Evolutionary conservation across 2,329 filamentous ascomycete genomes (phyloP).

Genomic region (Sporothrix protearum): DNA sequence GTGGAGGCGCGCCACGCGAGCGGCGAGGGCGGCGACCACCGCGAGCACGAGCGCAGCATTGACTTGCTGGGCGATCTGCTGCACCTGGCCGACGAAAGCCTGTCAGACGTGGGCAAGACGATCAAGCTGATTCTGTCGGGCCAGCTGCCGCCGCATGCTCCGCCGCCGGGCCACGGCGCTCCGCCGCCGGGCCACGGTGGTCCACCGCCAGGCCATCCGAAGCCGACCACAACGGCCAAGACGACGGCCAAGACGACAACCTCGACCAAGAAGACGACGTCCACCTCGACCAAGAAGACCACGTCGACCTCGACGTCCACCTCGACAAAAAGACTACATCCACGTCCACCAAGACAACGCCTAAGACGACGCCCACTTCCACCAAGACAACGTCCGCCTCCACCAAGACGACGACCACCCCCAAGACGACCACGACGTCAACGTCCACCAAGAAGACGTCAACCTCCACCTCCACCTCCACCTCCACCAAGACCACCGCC

Average conservation of each 20-base stretch:
- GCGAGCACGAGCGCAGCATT: background rate
- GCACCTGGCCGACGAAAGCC: conserved; percentile 31
- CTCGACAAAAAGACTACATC: background rate
- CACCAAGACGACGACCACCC: background rate
- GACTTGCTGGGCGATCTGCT: conserved; percentile 40
- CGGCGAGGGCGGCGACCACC: background rate
- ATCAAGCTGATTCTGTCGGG: conserved; percentile 40
- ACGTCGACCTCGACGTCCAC: background rate
- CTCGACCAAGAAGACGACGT: background rate
- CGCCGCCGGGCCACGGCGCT: background rate
- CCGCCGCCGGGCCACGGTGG: background rate
- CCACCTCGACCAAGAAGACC: background rate
- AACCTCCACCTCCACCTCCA: background rate
- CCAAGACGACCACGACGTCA: background rate
- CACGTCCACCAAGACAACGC: background rate
- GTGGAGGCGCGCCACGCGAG: background rate
- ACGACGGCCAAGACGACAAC: background rate
- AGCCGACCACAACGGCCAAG: background rate
- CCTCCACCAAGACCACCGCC: background rate
- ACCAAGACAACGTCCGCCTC: background rate
- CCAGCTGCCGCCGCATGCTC: conserved; percentile 6
- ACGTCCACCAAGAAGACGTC: background rate
- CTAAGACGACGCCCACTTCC: background rate
- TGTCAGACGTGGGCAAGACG: conserved; percentile 37
- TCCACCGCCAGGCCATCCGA: background rate